Conservation (phyloP, 2,329 filamentous ascomycete genomes). For the Arthrobotrys megalospora region DNA sequence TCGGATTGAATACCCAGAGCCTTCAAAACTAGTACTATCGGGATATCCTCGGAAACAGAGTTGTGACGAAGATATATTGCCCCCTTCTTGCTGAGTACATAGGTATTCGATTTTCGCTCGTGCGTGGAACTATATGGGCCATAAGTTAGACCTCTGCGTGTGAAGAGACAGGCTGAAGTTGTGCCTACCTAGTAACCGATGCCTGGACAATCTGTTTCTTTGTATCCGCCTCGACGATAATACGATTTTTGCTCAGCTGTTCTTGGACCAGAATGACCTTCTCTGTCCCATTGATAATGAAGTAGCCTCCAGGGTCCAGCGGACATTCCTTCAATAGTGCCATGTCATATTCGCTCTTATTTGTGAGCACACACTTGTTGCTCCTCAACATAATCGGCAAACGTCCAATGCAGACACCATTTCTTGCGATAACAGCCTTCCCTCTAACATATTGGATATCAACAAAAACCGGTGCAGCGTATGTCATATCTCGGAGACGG, state of each 20-base stretch:
- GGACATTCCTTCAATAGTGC: conserved; percentile 94
- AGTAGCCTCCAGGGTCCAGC: conserved; percentile 95
- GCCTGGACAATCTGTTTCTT: conserved; percentile 96
- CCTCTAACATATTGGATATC: conserved; percentile 92
- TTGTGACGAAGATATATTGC: conserved; percentile 92
- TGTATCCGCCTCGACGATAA: conserved; percentile 92
- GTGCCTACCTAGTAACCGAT: conserved; percentile 80
- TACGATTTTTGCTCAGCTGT: conserved; percentile 98
- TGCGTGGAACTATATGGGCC: conserved; percentile 82
- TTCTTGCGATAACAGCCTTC: conserved; percentile 80
- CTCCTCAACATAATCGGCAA: conserved; percentile 98
- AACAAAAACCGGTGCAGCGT: conserved; percentile 92
- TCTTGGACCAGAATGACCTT: conserved; percentile 99
- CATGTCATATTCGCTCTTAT: conserved; percentile 89
- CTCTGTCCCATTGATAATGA: conserved; percentile 96
- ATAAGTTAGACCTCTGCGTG: conserved; percentile 24
- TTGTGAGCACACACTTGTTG: conserved; percentile 88
- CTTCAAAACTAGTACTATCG: conserved; percentile 92
- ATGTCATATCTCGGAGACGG: conserved; percentile 96
- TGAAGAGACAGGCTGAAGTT: neutral
- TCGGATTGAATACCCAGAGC: conserved; percentile 94
- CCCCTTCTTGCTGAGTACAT: conserved; percentile 94
- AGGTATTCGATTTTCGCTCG: conserved; percentile 97
- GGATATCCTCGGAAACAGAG: conserved; percentile 91
- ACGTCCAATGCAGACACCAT: conserved; percentile 83